Percentiles rank a stretch among this genome's conserved stretches.
These are phyloP conservation scores for Ensete glaucum DNA, from an alignment of 176 grass and related monocot species.

Conservation along the genomic window DNA sequence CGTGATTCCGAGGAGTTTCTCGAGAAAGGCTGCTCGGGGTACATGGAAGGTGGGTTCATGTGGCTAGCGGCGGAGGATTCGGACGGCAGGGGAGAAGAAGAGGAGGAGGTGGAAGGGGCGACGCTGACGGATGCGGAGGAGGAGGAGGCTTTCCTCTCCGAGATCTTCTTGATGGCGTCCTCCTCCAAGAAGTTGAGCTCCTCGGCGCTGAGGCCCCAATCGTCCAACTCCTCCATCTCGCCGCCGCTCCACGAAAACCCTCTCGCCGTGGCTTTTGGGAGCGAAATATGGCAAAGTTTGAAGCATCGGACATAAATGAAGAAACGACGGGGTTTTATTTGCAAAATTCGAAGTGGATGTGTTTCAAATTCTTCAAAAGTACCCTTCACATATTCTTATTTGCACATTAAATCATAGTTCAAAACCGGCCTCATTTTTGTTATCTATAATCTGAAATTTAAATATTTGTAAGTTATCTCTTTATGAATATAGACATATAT, in stretches of 20 bases:
- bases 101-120: background rate
- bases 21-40: conserved; percentile 25
- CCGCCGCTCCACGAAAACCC: conserved; percentile 23
- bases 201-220: conserved; percentile 75
- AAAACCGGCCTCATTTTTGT: too few species aligned
- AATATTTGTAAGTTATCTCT: too few species aligned
- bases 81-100: conserved; percentile 35
- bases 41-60: background rate
- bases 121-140: conserved; percentile 22
- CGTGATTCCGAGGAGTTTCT: conserved; percentile 40
- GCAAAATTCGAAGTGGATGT: too few species aligned
- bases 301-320: too few species aligned
- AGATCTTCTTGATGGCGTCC: conserved; percentile 67
- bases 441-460: too few species aligned
- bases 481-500: too few species aligned
- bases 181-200: conserved; percentile 72
- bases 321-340: too few species aligned
- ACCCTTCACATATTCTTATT: too few species aligned
- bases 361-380: too few species aligned
- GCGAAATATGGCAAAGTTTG: too few species aligned
- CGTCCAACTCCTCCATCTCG: conserved; percentile 33
- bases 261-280: background rate
- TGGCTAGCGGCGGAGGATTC: conserved; percentile 20
- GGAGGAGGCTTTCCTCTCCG: conserved; percentile 61
- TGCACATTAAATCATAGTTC: too few species aligned